Conservation (phyloP, 345 rosid genomes). For the Cardamine resedifolia region DNA sequence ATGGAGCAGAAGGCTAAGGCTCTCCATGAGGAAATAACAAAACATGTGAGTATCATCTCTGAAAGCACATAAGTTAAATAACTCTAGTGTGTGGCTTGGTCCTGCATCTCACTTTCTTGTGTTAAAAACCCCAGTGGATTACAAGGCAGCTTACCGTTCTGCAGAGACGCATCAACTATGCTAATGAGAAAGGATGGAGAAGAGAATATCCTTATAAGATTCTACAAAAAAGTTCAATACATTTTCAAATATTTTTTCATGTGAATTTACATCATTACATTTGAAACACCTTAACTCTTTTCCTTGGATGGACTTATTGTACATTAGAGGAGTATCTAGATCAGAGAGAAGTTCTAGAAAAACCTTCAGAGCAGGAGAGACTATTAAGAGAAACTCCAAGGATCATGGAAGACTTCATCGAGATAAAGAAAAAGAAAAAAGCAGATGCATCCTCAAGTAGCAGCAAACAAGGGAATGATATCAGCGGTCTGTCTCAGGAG, state of each 20-base stretch:
- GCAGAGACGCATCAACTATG: constrained; percentile 35
- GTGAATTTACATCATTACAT: too few species aligned
- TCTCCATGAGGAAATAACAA: constrained; percentile 37
- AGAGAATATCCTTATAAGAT: too few species aligned
- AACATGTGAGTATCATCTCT: constrained; percentile 35
- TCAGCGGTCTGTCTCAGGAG: constrained; percentile 6
- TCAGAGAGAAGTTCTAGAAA: constrained; percentile 32
- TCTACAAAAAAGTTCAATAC: too few species aligned
- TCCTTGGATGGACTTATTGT: too few species aligned
- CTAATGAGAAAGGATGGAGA: constrained; percentile 40
- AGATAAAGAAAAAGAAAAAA: constrained; percentile 5
- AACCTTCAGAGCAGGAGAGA: constrained; percentile 38
- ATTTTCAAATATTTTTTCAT: too few species aligned
- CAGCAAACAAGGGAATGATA: constrained; percentile 9
- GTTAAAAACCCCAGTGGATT: constrained; percentile 35
- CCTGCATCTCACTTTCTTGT: constrained; percentile 20
- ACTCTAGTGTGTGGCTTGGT: not conserved
- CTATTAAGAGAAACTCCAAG: constrained; percentile 25
- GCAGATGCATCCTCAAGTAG: constrained; percentile 5
- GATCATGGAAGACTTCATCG: constrained; percentile 31
- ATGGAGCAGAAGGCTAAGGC: constrained; percentile 33
- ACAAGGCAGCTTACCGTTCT: constrained; percentile 32
- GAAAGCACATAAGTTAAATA: not conserved
- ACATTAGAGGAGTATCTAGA: constrained; percentile 34
- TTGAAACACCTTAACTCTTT: too few species aligned